Percentiles rank a stretch among this genome's conserved stretches.
These are phyloP conservation scores for Royoungia palumana DNA, from an alignment of 768 basidiomycete species.

Conservation along the genomic window DNA sequence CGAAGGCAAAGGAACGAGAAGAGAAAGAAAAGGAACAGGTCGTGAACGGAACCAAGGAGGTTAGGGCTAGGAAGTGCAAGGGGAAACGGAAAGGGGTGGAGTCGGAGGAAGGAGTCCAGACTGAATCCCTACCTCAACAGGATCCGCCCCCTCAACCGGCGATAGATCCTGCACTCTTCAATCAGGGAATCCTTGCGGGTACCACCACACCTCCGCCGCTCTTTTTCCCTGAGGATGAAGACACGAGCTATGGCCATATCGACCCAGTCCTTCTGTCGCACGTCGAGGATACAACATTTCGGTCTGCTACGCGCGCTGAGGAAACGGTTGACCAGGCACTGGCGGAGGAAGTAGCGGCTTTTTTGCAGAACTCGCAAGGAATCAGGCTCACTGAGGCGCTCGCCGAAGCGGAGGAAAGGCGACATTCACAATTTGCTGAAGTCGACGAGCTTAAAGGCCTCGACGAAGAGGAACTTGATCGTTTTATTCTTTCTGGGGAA, in stretches of 20 bases:
- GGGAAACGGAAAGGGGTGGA: slow-evolving; percentile 42
- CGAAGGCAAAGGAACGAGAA: slow-evolving; percentile 69
- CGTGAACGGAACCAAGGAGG: slow-evolving; percentile 32
- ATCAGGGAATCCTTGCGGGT: slow-evolving; percentile 65
- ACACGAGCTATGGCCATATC: slow-evolving; percentile 43
- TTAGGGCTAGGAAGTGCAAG: slow-evolving; percentile 28
- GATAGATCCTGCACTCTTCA: slow-evolving; percentile 59
- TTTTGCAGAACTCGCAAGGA: slow-evolving; percentile 61
- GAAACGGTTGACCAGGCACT: slow-evolving; percentile 60
- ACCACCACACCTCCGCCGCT: slow-evolving; percentile 39
- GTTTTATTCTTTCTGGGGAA: slow-evolving; percentile 70
- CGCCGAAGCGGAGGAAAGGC: slow-evolving; percentile 62
- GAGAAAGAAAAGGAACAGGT: slow-evolving; percentile 47
- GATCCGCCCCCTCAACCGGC: slow-evolving; percentile 18
- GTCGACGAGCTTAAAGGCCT: slow-evolving; percentile 67
- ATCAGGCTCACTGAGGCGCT: slow-evolving; percentile 57
- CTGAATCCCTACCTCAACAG: slow-evolving; percentile 12
- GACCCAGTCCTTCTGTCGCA: slow-evolving; percentile 51
- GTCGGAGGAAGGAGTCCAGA: slow-evolving; percentile 29
- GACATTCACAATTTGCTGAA: slow-evolving; percentile 47
- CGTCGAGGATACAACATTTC: slow-evolving; percentile 12
- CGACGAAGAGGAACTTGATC: slow-evolving; percentile 89
- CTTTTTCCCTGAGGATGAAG: slow-evolving; percentile 46
- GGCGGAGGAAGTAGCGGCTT: slow-evolving; percentile 65
- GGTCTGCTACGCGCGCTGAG: slow-evolving; percentile 44